Base-by-base conservation (phyloP, 2,329 filamentous ascomycete species). In the Apiospora rasikravindrae region DNA sequence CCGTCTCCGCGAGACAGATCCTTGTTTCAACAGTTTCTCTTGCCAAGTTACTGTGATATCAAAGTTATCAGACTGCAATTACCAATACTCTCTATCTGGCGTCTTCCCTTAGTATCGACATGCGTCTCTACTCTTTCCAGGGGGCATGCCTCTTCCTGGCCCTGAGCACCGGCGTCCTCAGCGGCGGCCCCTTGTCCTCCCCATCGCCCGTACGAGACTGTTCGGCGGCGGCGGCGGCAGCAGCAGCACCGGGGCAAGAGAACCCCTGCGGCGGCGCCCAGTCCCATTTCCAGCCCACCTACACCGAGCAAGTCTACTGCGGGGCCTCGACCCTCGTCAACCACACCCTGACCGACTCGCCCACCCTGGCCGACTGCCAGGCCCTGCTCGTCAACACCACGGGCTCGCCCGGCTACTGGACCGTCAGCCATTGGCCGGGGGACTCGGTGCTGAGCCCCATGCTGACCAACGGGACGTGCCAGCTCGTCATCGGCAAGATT, bases 61-160 rank as follows among this genome's bases (percentile, higher is more conserved):
- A 7, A 4, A 1, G n/a, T n/a, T 37, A 3, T 6, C 2, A 1
- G 24, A 40, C 5, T 1, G 4, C 16, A 4, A n/a, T 1, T 11
- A 13, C 19, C 29, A 7, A n/a, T 33, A 33, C 6, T 10, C 0
- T n/a, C 33, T 5, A 37, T 6, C 13, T 22, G n/a, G 33, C 24
- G 29, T 8, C 2, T 33, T 26, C n/a, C 1, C 57, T 13, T 4
- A 37, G 19, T 6, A 5, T 2, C 57, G 24, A 1, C 4, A 64
- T 64, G 57, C 10, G 4, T 29, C 22, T n/a, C 29, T 6, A 6
- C 19, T 40, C 33, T 1, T 6, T 19, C 22, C 10, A 22, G 2
- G 16, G 26, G 2, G 5, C 16, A 33, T 61, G 16, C n/a, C 29
- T 64, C 33, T 10, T 40, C 4, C 3, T n/a, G 57, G 10, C 10